Evolutionary conservation across 2,329 filamentous ascomycete species (phyloP).

Genomic region (Fusarium sp.): DNA sequence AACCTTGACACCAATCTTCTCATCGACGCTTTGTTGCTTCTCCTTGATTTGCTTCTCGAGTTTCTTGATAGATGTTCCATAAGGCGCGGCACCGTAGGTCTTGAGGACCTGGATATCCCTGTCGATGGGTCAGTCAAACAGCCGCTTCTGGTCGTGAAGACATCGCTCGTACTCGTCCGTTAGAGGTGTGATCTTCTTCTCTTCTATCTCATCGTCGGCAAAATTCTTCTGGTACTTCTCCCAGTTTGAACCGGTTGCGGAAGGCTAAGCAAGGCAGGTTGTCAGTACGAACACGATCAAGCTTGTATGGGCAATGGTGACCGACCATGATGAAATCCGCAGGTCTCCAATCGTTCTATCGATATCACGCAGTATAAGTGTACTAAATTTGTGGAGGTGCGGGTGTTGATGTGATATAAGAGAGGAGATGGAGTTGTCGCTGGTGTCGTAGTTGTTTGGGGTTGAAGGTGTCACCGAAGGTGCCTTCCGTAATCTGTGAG

Average conservation of each 20-base stretch:
- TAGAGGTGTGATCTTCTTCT: constrained; percentile 99
- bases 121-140: constrained; percentile 43
- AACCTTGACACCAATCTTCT: constrained; percentile 93
- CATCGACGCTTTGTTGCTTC: constrained; percentile 96
- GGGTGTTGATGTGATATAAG: constrained; percentile 12
- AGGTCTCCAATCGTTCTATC: constrained; percentile 28
- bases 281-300: constrained; percentile 40
- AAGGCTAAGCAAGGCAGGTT: constrained; percentile 76
- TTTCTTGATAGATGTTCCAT: constrained; percentile 92
- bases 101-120: constrained; percentile 99
- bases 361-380: background rate
- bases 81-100: constrained; percentile 97
- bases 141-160: background rate
- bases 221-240: constrained; percentile 99
- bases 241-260: constrained; percentile 93
- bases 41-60: constrained; percentile 99
- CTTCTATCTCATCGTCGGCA: constrained; percentile 94
- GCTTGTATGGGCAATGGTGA: constrained; percentile 19
- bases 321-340: constrained; percentile 58
- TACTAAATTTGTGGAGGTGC: background rate
- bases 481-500: constrained; percentile 55
- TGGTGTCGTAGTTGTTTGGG: constrained; percentile 44
- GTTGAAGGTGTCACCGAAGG: constrained; percentile 50
- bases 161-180: constrained; percentile 83
- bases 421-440: constrained; percentile 25